These are phyloP conservation scores for Verticillium tricorpus DNA, from an alignment of 2,329 filamentous ascomycete species.

Conservation along the genomic window DNA sequence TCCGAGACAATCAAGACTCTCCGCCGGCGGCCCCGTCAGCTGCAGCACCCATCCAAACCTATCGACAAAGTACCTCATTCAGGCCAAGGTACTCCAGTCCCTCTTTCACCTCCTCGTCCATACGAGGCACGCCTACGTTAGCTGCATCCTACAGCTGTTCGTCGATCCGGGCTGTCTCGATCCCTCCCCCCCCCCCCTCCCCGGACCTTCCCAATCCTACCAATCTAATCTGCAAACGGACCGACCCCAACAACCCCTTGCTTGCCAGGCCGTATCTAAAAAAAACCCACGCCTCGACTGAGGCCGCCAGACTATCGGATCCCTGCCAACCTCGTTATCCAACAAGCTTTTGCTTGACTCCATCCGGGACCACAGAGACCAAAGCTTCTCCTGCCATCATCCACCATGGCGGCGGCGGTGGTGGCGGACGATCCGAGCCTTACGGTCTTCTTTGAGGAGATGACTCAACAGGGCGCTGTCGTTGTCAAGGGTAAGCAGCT, in stretches of 20 bases:
- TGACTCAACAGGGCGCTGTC: constrained; percentile 39
- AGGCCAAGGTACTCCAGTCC: not conserved
- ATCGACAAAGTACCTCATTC: not conserved
- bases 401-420: constrained; percentile 32
- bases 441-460: constrained; percentile 39
- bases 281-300: not conserved
- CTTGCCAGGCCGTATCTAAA: not conserved
- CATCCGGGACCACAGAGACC: not conserved
- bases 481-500: constrained; percentile 40
- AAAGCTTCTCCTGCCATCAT: not conserved
- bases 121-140: not conserved
- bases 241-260: not conserved
- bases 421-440: constrained; percentile 18
- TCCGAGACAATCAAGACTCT: not conserved
- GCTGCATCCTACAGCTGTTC: not conserved
- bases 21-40: not conserved
- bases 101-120: not conserved
- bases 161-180: not conserved
- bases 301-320: not conserved
- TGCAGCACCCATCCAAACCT: not conserved
- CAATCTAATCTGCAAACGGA: not conserved
- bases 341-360: not conserved
- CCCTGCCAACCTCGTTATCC: not conserved
- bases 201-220: not conserved
- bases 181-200: not conserved